Evolutionary conservation across 257 asterid species (phyloP), one percentile per base, ranked within the genome.

Genomic region (Linderniella brevidens): DNA sequence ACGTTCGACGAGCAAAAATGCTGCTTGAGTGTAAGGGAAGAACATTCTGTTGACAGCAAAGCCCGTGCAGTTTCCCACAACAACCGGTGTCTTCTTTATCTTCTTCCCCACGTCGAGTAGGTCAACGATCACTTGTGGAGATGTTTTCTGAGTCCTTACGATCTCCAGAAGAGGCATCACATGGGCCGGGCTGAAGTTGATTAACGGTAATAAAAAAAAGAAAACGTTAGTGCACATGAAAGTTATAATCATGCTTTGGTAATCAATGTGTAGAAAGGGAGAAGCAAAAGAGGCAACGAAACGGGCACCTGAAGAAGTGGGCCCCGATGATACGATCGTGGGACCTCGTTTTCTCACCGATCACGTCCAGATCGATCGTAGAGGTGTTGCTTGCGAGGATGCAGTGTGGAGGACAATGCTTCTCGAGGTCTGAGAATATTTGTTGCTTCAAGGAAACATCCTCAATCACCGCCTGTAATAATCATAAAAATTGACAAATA

Each of bases 161-260:
- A 90, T 85, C 65, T 90, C 96, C 42, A 90, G 49, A 49, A 90
- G 99, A 36, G 99, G 99, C 99, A 81, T 90, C 59, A 85, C 92
- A 54, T 90, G 99, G 56, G 99, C 94, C 0, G 99, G 96, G 56
- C 99, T 90, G 84, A 58, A 79, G 37, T 46, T 17, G 51, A 10
- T 38, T 35, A 57, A 35, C 16, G 6, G 14, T 40, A 15, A 49
- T 43, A 44, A 44, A 11, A 16, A 48, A 32, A 51, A 29, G 46
- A 32, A 51, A 29, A 46, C 47, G 17, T 53, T 16, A n/a, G 45
- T 6, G 44, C 20, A n/a, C 35, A n/a, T 16, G 29, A 11, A 6
- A 39, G 13, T 9, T 39, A 9, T 10, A 3, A 39, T 11, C 43
- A 37, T 39, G 43, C 13, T 39, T 39, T 39, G 43, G 4, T 10